phyloP scores from a whole-genome alignment of 805 yeast genomes.

The Priceomyces melissophilus region DNA sequence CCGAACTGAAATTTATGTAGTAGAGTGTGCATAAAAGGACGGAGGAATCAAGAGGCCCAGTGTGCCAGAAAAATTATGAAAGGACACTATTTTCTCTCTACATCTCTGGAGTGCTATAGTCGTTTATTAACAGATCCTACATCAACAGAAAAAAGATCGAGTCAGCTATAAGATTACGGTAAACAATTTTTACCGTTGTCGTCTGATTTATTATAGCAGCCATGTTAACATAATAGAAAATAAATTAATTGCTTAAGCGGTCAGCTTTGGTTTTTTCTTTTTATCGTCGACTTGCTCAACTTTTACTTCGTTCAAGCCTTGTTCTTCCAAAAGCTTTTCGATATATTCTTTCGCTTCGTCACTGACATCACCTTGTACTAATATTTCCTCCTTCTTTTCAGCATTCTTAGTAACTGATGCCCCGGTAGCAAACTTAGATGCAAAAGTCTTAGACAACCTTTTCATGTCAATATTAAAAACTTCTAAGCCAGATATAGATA shows the following conservation, averaged over 20 bases:
- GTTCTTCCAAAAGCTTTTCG: conserved; percentile 65
- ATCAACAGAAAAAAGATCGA: too few species aligned
- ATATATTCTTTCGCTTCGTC: conserved; percentile 84
- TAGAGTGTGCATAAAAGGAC: too few species aligned
- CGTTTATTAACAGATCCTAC: too few species aligned
- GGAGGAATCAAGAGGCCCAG: too few species aligned
- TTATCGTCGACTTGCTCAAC: conserved; percentile 87
- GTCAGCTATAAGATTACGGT: too few species aligned
- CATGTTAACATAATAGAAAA: too few species aligned
- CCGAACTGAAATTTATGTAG: too few species aligned
- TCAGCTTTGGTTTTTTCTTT: conserved; percentile 54
- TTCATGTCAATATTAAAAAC: conserved; percentile 86
- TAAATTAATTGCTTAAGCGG: neutral
- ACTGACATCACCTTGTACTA: conserved; percentile 92
- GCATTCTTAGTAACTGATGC: conserved; percentile 86
- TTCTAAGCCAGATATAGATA: conserved; percentile 84
- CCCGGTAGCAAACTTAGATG: conserved; percentile 94
- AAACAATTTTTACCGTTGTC: too few species aligned
- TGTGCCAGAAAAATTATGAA: too few species aligned
- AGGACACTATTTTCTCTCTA: too few species aligned
- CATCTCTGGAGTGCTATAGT: too few species aligned
- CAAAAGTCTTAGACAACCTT: conserved; percentile 86
- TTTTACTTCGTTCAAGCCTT: conserved; percentile 79
- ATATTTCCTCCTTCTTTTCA: conserved; percentile 88
- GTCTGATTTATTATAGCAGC: too few species aligned